Percentiles rank a stretch among this genome's conserved stretches.
Conservation (phyloP, 108 stramenopile genomes). For the Cylindrotheca closterium region DNA sequence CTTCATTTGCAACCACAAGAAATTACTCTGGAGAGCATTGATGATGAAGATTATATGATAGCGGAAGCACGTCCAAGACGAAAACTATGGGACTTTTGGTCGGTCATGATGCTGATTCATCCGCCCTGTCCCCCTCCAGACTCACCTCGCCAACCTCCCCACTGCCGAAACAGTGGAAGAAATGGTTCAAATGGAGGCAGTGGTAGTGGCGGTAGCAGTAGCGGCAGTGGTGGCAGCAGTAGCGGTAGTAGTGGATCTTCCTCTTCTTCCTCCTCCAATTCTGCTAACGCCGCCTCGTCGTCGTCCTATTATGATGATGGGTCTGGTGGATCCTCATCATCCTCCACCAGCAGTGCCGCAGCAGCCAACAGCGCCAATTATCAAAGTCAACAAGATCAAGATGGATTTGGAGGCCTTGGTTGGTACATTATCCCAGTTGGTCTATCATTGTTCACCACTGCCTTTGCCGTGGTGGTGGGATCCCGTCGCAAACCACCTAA, state of each 20-base stretch:
- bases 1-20: no score
- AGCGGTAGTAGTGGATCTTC: not conserved
- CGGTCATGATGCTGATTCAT: not conserved
- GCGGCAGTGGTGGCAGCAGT: not conserved
- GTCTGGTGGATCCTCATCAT: not conserved
- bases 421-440: not conserved
- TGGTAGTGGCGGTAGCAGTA: not conserved
- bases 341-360: not conserved
- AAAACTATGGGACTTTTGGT: conserved; percentile 1
- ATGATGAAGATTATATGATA: no score
- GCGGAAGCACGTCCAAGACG: not conserved
- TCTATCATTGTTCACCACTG: not conserved
- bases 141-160: not conserved
- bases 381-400: not conserved
- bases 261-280: not conserved
- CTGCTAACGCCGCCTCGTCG: not conserved
- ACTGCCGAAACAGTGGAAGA: not conserved
- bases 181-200: not conserved
- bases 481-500: not conserved
- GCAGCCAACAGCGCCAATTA: not conserved
- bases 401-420: no score
- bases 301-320: not conserved
- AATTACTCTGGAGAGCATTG: no score
- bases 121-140: not conserved
- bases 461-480: not conserved